Evolutionary conservation across 1,284 basidiomycete species (phyloP), one percentile per base, ranked within the genome.

Genomic region (Sanghuangporus weigelae): DNA sequence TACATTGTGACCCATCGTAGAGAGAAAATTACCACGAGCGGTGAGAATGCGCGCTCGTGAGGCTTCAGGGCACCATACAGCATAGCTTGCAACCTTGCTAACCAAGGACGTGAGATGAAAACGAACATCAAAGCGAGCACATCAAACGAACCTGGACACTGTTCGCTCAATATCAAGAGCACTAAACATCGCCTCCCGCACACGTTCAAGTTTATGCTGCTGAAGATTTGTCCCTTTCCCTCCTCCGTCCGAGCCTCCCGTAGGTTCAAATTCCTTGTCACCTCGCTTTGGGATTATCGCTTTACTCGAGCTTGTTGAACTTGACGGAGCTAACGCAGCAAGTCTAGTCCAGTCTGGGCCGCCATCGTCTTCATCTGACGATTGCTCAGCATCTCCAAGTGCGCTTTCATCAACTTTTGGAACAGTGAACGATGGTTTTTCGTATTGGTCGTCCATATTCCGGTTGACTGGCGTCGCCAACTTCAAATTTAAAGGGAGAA

Each of bases 211-310:
- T 48, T 88, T 79, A 73, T 92, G 89, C 26, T 85, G 77, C 68
- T 96, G 92, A n/a, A 96, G 79, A 62, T 88, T 87, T 55, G 93
- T 92, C 19, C 86, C 84, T 63, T 92, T 60, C n/a, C 40, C 62
- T 31, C 53, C 84, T 21, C 36, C 40, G 16, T 26, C 31, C 16
- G 36, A 10, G 50, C 85, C 81, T 60, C 82, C 76, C 68, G 82
- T 75, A 3, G 96, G 96, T 74, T 98, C 96, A 69, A 96, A 98
- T 69, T 97, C 95, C 73, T 98, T 97, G 74, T 97, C 95, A 3
- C 95, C 95, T 35, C 95, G 59, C 50, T 64, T 64, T 11, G 54
- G 54, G 36, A 57, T 64, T 38, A 36, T 14, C 1, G 59, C 48
- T 36, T 53, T 64, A 53, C 36, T 50, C 14, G 56, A 50, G 36